A percentile compares a stretch with the other conserved stretches of the same genome.
phyloP scores from a whole-genome alignment of 768 basidiomycete species.

The Hypholoma fasciculare region DNA sequence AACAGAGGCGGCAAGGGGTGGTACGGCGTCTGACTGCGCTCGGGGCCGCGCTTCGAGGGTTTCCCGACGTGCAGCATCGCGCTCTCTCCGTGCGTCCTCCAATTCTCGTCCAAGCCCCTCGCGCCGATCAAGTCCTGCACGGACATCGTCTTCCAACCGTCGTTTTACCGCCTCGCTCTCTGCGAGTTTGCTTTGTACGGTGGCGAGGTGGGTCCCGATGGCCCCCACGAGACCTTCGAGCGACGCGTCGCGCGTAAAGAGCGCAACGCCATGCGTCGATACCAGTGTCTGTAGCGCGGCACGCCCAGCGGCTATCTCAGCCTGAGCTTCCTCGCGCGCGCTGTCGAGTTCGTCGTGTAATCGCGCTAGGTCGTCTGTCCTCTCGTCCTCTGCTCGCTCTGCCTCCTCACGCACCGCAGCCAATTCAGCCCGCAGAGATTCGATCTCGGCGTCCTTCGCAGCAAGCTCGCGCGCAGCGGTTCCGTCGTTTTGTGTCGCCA shows the following conservation, averaged over 20 bases:
- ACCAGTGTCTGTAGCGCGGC: conserved; percentile 51
- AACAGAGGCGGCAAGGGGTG: background rate
- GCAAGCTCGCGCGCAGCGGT: conserved; percentile 36
- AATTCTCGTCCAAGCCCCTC: conserved; percentile 51
- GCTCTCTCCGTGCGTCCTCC: conserved; percentile 51
- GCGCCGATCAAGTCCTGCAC: conserved; percentile 42
- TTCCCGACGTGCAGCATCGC: conserved; percentile 39
- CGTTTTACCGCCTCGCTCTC: conserved; percentile 50
- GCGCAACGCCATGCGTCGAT: conserved; percentile 55
- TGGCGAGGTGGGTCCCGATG: conserved; percentile 51
- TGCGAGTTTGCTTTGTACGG: conserved; percentile 42
- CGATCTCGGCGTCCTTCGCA: conserved; percentile 39
- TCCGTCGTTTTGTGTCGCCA: conserved; percentile 37
- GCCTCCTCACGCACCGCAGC: conserved; percentile 39
- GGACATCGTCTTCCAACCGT: conserved; percentile 52
- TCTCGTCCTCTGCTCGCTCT: conserved; percentile 53
- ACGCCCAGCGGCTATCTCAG: conserved; percentile 30
- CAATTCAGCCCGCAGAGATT: conserved; percentile 36
- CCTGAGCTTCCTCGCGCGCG: conserved; percentile 30
- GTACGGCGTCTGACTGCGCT: background rate
- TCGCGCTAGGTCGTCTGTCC: conserved; percentile 43
- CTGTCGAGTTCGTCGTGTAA: conserved; percentile 52
- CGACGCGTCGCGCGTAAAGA: conserved; percentile 51
- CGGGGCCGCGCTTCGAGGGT: background rate
- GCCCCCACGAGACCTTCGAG: conserved; percentile 49